Conservation (phyloP, 2,329 filamentous ascomycete species). For the Trichoderma pleuroti region DNA sequence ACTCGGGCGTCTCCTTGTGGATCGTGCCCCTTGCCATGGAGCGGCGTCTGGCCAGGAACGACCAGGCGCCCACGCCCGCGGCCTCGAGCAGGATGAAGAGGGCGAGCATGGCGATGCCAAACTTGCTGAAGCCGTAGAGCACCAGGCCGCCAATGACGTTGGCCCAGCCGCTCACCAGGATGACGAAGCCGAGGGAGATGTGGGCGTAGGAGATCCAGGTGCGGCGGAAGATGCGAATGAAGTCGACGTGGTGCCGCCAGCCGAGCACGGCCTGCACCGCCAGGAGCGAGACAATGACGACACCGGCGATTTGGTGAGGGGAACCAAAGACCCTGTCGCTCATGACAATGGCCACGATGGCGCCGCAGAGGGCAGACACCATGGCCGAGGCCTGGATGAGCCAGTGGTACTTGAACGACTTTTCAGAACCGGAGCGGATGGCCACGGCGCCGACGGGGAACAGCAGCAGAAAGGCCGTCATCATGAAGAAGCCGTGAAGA, state of each 20-base stretch:
- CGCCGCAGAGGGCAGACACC: slow-evolving; percentile 7
- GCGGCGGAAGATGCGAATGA: slow-evolving; percentile 22
- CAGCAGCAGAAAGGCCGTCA: slow-evolving; percentile 19
- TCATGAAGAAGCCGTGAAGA: slow-evolving; percentile 23
- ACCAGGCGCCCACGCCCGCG: slow-evolving; percentile 2
- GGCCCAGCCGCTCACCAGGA: slow-evolving; percentile 19
- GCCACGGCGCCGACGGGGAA: slow-evolving; percentile 22
- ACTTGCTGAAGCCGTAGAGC: slow-evolving; percentile 13
- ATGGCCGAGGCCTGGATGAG: slow-evolving; percentile 19
- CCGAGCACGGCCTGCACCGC: slow-evolving; percentile 19
- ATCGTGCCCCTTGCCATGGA: background rate
- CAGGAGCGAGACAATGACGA: slow-evolving; percentile 16
- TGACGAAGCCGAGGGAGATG: slow-evolving; percentile 19
- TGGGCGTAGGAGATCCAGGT: slow-evolving; percentile 23
- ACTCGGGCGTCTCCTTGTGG: slow-evolving; percentile 12
- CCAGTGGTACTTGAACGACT: slow-evolving; percentile 24
- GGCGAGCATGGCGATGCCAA: background rate
- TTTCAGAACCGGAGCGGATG: slow-evolving; percentile 21
- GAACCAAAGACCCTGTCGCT: slow-evolving; percentile 9
- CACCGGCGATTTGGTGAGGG: slow-evolving; percentile 21
- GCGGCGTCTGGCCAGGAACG: slow-evolving; percentile 2
- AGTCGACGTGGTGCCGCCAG: slow-evolving; percentile 23
- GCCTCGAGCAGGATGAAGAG: slow-evolving; percentile 6
- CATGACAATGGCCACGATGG: slow-evolving; percentile 5
- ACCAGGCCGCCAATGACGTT: slow-evolving; percentile 17